phyloP scores from a whole-genome alignment of 805 yeast genomes.

The Starmerella apis region DNA sequence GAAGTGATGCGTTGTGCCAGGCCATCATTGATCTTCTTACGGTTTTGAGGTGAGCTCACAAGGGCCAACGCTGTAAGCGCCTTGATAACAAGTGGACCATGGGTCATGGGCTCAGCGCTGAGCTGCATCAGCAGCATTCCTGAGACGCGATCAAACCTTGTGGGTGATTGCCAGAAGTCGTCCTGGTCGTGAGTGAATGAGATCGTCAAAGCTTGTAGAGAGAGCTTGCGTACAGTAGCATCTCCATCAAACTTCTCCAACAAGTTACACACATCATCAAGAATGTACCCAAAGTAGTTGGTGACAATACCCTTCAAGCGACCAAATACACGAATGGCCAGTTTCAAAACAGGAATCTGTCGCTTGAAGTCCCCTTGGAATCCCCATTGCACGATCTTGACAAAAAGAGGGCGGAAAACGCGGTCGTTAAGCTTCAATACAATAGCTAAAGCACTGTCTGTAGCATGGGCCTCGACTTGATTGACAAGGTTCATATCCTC shows the following conservation, averaged over 20 bases:
- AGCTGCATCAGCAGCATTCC: slow-evolving; percentile 57
- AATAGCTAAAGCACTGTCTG: slow-evolving; percentile 58
- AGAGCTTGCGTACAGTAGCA: slow-evolving; percentile 45
- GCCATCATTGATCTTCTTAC: slow-evolving; percentile 58
- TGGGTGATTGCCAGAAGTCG: slow-evolving; percentile 87
- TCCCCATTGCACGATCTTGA: slow-evolving; percentile 82
- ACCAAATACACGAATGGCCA: slow-evolving; percentile 76
- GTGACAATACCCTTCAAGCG: slow-evolving; percentile 79
- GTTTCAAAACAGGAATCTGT: slow-evolving; percentile 66
- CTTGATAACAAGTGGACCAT: slow-evolving; percentile 74
- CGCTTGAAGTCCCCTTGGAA: slow-evolving; percentile 48
- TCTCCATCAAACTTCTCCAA: slow-evolving; percentile 30
- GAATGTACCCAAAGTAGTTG: slow-evolving; percentile 69
- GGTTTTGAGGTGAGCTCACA: slow-evolving; percentile 49
- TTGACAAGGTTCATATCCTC: slow-evolving; percentile 34
- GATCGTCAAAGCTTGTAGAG: slow-evolving; percentile 60
- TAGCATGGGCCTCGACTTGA: slow-evolving; percentile 69
- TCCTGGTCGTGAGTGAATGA: slow-evolving; percentile 84
- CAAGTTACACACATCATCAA: slow-evolving; percentile 51
- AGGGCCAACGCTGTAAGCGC: slow-evolving; percentile 68
- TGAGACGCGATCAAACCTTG: slow-evolving; percentile 67
- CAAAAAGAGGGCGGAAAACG: slow-evolving; percentile 85
- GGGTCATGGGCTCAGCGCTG: slow-evolving; percentile 46
- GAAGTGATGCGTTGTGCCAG: slow-evolving; percentile 54
- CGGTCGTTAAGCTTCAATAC: slow-evolving; percentile 91